A percentile compares a stretch with the other conserved stretches of the same genome.
These are phyloP conservation scores for Pseudoscleropodium purum DNA, from an alignment of 225 moss, liverwort and hornwort genomes.

Conservation along the genomic window DNA sequence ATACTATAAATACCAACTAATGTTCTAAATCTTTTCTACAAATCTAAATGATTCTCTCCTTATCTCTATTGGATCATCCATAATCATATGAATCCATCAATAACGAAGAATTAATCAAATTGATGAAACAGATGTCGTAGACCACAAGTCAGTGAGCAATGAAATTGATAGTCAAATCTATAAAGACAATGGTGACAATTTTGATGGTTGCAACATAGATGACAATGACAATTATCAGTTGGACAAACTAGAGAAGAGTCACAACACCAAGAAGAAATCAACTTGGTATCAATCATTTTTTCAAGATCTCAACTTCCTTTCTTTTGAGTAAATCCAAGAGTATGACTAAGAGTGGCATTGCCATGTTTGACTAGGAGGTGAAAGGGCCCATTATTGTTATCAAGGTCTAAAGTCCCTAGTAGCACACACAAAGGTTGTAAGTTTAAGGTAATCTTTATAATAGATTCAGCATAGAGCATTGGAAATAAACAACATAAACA, in stretches of 20 bases:
- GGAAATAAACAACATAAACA: too few species aligned
- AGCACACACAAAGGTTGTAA: too few species aligned
- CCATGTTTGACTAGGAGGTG: too few species aligned
- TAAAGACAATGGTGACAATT: not conserved
- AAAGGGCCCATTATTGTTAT: too few species aligned
- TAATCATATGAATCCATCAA: not conserved
- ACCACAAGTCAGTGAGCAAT: not conserved
- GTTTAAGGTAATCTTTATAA: too few species aligned
- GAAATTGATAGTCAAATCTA: not conserved
- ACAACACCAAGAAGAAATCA: not conserved
- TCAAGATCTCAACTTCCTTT: too few species aligned
- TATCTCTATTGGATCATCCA: not conserved
- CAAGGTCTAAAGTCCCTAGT: too few species aligned
- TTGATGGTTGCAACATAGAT: too few species aligned
- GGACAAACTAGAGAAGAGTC: not conserved
- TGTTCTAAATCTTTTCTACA: not conserved
- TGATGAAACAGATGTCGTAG: not conserved
- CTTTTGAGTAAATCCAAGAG: too few species aligned
- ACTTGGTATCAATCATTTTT: not conserved
- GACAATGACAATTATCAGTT: not conserved
- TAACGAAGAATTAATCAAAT: not conserved
- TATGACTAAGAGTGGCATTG: too few species aligned
- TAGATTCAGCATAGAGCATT: too few species aligned
- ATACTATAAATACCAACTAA: not conserved
- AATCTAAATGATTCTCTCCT: not conserved